Percentiles rank a stretch among this genome's conserved stretches.
Conservation (phyloP, 768 basidiomycete species). For the Lentinus tigrinus region DNA sequence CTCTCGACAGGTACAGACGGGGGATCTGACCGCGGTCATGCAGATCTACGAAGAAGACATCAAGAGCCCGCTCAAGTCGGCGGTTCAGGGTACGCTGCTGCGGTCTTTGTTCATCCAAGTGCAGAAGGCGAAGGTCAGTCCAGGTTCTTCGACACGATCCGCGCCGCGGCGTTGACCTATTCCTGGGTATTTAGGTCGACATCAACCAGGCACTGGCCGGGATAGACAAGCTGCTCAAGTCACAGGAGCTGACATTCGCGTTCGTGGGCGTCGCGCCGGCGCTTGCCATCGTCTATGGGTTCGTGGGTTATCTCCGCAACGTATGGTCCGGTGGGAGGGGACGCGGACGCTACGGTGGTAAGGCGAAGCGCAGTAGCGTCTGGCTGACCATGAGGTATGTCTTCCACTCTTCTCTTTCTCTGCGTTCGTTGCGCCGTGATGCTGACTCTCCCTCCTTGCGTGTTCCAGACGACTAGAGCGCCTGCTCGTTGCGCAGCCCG, state of each 20-base stretch:
- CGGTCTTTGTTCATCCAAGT: slow-evolving; percentile 88
- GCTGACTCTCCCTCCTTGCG: not conserved
- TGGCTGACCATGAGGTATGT: slow-evolving; percentile 73
- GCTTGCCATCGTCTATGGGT: slow-evolving; percentile 72
- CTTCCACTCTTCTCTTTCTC: not conserved
- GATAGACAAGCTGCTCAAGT: slow-evolving; percentile 91
- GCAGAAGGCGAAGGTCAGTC: slow-evolving; percentile 90
- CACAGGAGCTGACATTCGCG: slow-evolving; percentile 93
- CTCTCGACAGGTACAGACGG: slow-evolving; percentile 63
- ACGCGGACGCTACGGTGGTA: slow-evolving; percentile 57
- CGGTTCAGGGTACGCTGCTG: slow-evolving; percentile 75
- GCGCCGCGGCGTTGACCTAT: not conserved
- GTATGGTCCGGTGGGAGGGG: slow-evolving; percentile 52
- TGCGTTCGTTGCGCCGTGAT: not conserved
- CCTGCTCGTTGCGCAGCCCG: slow-evolving; percentile 54
- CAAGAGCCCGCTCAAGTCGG: slow-evolving; percentile 80
- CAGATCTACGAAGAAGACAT: slow-evolving; percentile 91
- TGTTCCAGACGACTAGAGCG: slow-evolving; percentile 61
- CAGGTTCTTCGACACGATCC: not conserved
- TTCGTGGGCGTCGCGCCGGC: slow-evolving; percentile 96
- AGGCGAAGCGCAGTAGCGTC: slow-evolving; percentile 46
- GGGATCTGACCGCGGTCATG: slow-evolving; percentile 86
- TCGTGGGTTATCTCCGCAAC: slow-evolving; percentile 50
- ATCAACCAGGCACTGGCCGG: slow-evolving; percentile 87
- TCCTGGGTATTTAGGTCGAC: slow-evolving; percentile 61